Evolutionary conservation across 768 basidiomycete species (phyloP).

Genomic region (Candolleomyces eurysporus): DNA sequence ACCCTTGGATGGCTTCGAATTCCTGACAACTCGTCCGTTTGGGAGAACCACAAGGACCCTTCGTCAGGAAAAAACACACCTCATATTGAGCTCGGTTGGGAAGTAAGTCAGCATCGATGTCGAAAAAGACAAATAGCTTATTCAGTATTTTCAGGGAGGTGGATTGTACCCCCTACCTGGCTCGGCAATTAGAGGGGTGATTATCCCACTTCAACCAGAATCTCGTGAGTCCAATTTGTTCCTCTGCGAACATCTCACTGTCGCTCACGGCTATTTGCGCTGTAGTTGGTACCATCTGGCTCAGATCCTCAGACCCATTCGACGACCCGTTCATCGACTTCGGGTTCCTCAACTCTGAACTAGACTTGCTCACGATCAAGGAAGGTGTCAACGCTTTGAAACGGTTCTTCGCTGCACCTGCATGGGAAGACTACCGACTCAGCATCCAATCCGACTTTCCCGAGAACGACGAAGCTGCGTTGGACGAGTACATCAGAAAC

Average conservation of each 20-base stretch:
- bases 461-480: background rate
- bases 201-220: conserved; percentile 8
- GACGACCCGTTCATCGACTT: conserved; percentile 10
- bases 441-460: background rate
- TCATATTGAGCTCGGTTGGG: conserved; percentile 28
- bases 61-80: conserved; percentile 26
- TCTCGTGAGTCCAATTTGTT: conserved; percentile 8
- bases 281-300: conserved; percentile 12
- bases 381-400: conserved; percentile 2
- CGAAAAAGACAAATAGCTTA: background rate
- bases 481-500: too few species aligned
- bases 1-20: conserved; percentile 28
- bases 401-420: conserved; percentile 5
- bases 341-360: conserved; percentile 3
- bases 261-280: background rate
- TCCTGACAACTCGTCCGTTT: conserved; percentile 15
- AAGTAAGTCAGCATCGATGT: conserved; percentile 17
- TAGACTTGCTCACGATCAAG: background rate
- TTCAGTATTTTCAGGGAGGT: background rate
- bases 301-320: conserved; percentile 8
- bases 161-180: background rate
- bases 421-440: conserved; percentile 7
- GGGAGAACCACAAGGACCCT: conserved; percentile 20
- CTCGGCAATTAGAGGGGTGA: background rate
- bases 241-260: background rate